A percentile compares a stretch with the other conserved stretches of the same genome.
Evolutionary conservation across 2,329 filamentous ascomycete genomes (phyloP).

Genomic region (Nannizziopsis barbatae): DNA sequence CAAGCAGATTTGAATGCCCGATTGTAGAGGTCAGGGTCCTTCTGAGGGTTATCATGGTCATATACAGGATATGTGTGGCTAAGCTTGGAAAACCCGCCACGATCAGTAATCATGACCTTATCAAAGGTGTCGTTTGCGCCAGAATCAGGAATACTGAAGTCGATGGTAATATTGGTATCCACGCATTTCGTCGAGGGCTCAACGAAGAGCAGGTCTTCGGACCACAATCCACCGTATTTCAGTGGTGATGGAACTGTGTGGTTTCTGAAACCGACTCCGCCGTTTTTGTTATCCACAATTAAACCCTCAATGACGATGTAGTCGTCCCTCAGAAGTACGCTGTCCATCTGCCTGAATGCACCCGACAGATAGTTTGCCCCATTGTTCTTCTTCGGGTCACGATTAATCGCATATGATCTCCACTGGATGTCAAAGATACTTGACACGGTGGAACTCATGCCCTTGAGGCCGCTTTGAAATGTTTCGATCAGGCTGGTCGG

Average conservation of each 20-base stretch:
- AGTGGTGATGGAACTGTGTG: slow-evolving; percentile 31
- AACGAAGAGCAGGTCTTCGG: slow-evolving; percentile 40
- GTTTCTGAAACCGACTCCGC: slow-evolving; percentile 39
- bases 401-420: slow-evolving; percentile 20
- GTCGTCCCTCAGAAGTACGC: slow-evolving; percentile 26
- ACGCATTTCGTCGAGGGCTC: slow-evolving; percentile 39
- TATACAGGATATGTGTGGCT: slow-evolving; percentile 26
- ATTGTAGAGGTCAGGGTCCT: slow-evolving; percentile 27
- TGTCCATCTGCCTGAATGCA: slow-evolving; percentile 23
- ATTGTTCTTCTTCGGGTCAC: slow-evolving; percentile 22
- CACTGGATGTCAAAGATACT: slow-evolving; percentile 38
- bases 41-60: slow-evolving; percentile 25
- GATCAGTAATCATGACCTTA: slow-evolving; percentile 31
- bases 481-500: slow-evolving; percentile 27
- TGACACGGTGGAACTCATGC: slow-evolving; percentile 26
- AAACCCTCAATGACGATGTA: slow-evolving; percentile 35
- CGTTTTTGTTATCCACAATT: slow-evolving; percentile 33
- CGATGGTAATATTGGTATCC: slow-evolving; percentile 32
- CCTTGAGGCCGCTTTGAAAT: slow-evolving; percentile 30
- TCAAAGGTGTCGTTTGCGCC: slow-evolving; percentile 4
- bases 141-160: slow-evolving; percentile 26
- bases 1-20: slow-evolving; percentile 38
- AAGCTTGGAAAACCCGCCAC: slow-evolving; percentile 36
- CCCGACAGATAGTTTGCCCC: slow-evolving; percentile 24
- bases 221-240: slow-evolving; percentile 33